Conservation (phyloP, 345 rosid genomes). For the Acer negundo region DNA sequence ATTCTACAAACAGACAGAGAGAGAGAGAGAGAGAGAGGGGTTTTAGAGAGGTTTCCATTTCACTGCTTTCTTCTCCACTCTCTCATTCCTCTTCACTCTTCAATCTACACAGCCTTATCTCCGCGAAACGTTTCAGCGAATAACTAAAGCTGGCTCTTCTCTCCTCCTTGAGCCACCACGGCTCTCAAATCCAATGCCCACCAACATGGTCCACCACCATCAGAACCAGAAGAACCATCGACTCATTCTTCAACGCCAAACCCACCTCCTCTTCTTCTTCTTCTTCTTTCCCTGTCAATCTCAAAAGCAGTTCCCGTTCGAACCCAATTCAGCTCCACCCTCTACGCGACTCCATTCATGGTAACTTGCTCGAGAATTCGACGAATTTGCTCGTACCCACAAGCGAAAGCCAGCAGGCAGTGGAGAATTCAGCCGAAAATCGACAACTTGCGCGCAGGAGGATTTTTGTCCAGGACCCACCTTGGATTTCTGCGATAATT, state of each 20-base stretch:
- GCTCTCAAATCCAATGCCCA: conserved; percentile 46
- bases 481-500: conserved; percentile 79
- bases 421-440: conserved; percentile 32
- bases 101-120: conserved; percentile 16
- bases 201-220: conserved; percentile 17
- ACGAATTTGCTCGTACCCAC: conserved; percentile 29
- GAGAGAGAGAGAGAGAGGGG: conserved; percentile 21
- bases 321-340: conserved; percentile 35
- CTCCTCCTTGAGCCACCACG: conserved; percentile 38
- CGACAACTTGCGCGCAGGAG: conserved; percentile 33
- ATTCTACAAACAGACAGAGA: too few species aligned
- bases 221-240: conserved; percentile 10
- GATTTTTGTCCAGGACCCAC: conserved; percentile 69
- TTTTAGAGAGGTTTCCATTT: conserved; percentile 51
- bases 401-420: conserved; percentile 20
- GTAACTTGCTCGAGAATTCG: conserved; percentile 46
- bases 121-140: background rate
- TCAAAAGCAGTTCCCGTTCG: conserved; percentile 30
- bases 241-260: conserved; percentile 15
- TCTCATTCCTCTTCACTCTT: background rate
- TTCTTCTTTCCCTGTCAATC: conserved; percentile 42
- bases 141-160: conserved; percentile 42
- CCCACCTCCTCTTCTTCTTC: conserved; percentile 33
- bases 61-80: background rate
- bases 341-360: conserved; percentile 27